Conservation (phyloP, 1,284 basidiomycete genomes). For the Amylostereum areolatum region DNA sequence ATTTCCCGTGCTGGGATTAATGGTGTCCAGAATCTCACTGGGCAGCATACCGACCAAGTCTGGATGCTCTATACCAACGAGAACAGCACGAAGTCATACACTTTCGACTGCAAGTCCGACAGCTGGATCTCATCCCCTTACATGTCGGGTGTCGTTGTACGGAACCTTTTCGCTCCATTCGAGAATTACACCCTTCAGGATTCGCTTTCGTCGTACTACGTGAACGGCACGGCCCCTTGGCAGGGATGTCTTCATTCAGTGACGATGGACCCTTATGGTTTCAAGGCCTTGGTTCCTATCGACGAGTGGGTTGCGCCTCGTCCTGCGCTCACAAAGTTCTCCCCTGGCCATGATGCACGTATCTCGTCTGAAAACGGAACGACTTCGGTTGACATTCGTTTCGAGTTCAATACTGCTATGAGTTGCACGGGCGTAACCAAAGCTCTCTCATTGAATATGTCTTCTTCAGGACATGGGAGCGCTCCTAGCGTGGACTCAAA, state of each 20-base stretch:
- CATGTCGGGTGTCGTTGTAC: conserved; percentile 49
- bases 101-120: conserved; percentile 48
- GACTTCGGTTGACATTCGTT: conserved; percentile 56
- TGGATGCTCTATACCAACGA: conserved; percentile 85
- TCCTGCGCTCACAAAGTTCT: conserved; percentile 73
- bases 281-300: conserved; percentile 74
- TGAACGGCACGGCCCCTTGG: conserved; percentile 52
- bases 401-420: conserved; percentile 81
- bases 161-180: conserved; percentile 79
- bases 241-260: conserved; percentile 67
- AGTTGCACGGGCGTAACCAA: conserved; percentile 60
- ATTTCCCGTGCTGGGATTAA: conserved; percentile 60
- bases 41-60: conserved; percentile 57
- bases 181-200: conserved; percentile 66
- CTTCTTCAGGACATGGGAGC: conserved; percentile 59
- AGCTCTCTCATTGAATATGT: conserved; percentile 60
- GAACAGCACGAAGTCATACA: conserved; percentile 64
- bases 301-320: conserved; percentile 62
- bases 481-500: conserved; percentile 41
- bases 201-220: conserved; percentile 56
- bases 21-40: conserved; percentile 48
- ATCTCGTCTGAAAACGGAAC: conserved; percentile 46
- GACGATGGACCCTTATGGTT: conserved; percentile 69
- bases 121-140: conserved; percentile 80
- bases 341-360: conserved; percentile 81